Base-by-base conservation (phyloP, 2,329 filamentous ascomycete genomes). In the Pyrenophora teres region DNA sequence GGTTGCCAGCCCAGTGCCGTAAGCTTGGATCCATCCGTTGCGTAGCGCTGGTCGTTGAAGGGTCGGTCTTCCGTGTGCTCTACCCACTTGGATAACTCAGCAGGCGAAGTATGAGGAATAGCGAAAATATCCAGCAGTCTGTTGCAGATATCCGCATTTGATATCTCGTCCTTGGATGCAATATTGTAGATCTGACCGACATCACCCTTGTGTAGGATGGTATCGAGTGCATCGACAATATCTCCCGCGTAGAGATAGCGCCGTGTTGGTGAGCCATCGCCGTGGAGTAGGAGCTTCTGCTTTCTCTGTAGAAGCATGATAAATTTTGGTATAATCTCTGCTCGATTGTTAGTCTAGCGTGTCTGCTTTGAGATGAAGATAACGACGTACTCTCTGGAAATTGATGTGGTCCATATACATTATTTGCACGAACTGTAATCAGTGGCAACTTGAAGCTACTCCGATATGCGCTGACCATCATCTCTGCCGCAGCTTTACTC, bases 281-380 rank as follows among this genome's bases (percentile, higher is more conserved):
- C 90, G 68, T 93, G 90, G 10, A 93, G 80, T 9, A 89, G 83
- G 0, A 92, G 82, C 9, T 87, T 87, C 54, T 83, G 80, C 25
- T 79, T 76, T 15, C 87, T 81, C 65, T 87, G 83, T 13, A 92
- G 79, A 23, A 92, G 79, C 69, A 85, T 89, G 44, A 83, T 85
- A 74, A 93, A 93, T 69, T 92, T 92, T 25, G 89, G 88, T 46
- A 93, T 93, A 56, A 93, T 89, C 77, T 93, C 88, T 90, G 69
- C n/a, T 6, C 3, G 1, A 27, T 1, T 5, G 40, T 71, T 21
- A 70, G 58, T 25, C 19, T 21, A 16, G 30, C n/a, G 12, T 16
- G 8, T 13, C 10, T 0, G 19, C 4, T 4, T 10, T 2, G 12
- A 5, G 2, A 4, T 6, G 12, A 12, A 2, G 3, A 12, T 13